A percentile compares a stretch with the other conserved stretches of the same genome.
Evolutionary conservation across 1,284 basidiomycete genomes (phyloP).

Genomic region (Ceratobasidium sp.): DNA sequence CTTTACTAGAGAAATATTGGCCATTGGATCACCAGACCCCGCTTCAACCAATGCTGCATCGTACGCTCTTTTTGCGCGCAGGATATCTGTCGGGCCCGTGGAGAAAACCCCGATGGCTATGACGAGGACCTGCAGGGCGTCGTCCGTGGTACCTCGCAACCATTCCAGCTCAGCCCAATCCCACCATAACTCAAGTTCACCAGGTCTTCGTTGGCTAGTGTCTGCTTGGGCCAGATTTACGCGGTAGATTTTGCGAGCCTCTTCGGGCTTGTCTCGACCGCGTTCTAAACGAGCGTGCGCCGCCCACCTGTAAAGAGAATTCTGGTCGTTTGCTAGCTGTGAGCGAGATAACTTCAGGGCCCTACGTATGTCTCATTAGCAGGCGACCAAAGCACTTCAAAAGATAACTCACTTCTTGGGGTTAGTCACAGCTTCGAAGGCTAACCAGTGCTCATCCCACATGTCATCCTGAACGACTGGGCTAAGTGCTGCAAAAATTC

Average conservation of each 20-base stretch:
- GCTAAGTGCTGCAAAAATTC: conserved; percentile 69
- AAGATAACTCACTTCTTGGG: conserved; percentile 64
- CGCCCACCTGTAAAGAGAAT: conserved; percentile 80
- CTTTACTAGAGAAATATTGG: conserved; percentile 58
- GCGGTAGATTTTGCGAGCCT: conserved; percentile 86
- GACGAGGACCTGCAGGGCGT: conserved; percentile 64
- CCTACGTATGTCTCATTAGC: conserved; percentile 55
- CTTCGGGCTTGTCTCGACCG: conserved; percentile 72
- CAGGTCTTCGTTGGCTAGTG: conserved; percentile 48
- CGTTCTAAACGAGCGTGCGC: conserved; percentile 84
- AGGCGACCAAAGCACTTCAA: conserved; percentile 38
- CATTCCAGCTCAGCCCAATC: conserved; percentile 93
- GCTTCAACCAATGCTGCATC: conserved; percentile 29
- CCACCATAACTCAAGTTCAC: conserved; percentile 74
- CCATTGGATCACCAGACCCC: conserved; percentile 4
- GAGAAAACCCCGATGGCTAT: conserved; percentile 64
- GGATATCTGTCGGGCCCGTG: conserved; percentile 59
- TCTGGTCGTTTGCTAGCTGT: conserved; percentile 69
- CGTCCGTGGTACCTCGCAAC: conserved; percentile 65
- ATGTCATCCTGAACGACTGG: conserved; percentile 57
- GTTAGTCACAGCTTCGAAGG: conserved; percentile 73
- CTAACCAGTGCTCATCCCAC: conserved; percentile 72
- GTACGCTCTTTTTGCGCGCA: conserved; percentile 66
- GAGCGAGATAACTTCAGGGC: conserved; percentile 78
- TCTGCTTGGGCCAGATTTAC: conserved; percentile 58